Base-by-base conservation (phyloP, 176 grass and related monocot species). In the Aegilops sharonensis region DNA sequence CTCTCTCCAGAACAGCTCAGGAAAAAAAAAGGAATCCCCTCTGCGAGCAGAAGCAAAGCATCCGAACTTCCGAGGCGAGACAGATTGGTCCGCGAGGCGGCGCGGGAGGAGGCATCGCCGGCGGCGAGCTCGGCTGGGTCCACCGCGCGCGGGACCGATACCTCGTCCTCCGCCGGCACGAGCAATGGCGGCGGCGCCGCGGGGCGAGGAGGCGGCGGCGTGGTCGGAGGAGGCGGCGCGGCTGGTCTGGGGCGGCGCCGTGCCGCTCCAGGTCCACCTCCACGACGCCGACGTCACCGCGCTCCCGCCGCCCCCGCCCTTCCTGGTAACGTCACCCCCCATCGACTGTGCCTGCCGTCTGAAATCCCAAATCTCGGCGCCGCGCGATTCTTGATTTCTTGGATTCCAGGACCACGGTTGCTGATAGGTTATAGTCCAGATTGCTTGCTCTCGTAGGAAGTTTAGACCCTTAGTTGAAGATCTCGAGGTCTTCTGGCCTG, bases 261-360 rank as follows among this genome's bases (percentile, higher is more conserved):
- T 99, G 68, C 97, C 97, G 80, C 97, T 99, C 78, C 97, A 96
- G 89, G 90, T 99, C 82, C 89, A 96, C 81, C 90, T 99, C 77
- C 97, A 96, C 83, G 94, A 99, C 77, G 91, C 97, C 17, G 97
- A 99, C 85, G 86, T 99, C 89, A 99, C 97, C 63, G 87, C 97
- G 11, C 72, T 99, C 1, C 97, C 97, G 6, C 92, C 92, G n/a
- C 94, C 97, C 4, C 92, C 97, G 10, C 85, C 97, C 68, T 90
- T 91, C 87, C 68, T 96, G 94, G 97, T 99, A 88, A 59, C 1
- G 18, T 7, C 18, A 0, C 14, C 5, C 50, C 50, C 15, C 15
- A 4, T 72, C 5, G 1, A 72, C 18, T 9, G 8, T 9, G 8
- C 32, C 3, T 3, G 64, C 27, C 64, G 0, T 23, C 35, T 5